A percentile compares a stretch with the other conserved stretches of the same genome.
phyloP scores from a whole-genome alignment of 1,284 basidiomycete species.

The Naganishia albida region DNA sequence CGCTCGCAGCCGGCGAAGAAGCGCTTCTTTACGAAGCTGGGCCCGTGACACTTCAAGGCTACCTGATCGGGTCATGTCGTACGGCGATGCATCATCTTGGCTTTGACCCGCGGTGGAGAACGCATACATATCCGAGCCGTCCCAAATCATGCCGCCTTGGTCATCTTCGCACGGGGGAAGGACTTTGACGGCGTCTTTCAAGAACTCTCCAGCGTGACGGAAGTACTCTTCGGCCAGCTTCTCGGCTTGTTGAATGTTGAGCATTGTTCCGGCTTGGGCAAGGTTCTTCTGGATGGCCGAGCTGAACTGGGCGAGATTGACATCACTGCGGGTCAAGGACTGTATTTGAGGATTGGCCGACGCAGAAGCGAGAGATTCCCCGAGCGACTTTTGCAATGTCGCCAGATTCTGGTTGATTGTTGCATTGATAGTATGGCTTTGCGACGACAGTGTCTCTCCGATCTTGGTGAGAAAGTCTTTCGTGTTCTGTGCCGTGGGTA shows the following conservation, averaged over 20 bases:
- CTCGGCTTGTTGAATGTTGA: slow-evolving; percentile 68
- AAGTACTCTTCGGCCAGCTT: slow-evolving; percentile 69
- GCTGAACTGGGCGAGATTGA: slow-evolving; percentile 41
- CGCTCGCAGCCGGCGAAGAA: slow-evolving; percentile 71
- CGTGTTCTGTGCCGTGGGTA: slow-evolving; percentile 20
- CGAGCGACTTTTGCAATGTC: slow-evolving; percentile 65
- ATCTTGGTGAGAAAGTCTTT: slow-evolving; percentile 31
- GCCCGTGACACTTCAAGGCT: slow-evolving; percentile 50
- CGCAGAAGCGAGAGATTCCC: slow-evolving; percentile 68
- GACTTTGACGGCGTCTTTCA: slow-evolving; percentile 83
- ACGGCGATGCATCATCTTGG: slow-evolving; percentile 8
- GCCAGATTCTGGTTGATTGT: slow-evolving; percentile 59
- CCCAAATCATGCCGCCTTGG: slow-evolving; percentile 61
- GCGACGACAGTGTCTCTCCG: slow-evolving; percentile 19
- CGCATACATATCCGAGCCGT: slow-evolving; percentile 80
- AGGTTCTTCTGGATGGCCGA: slow-evolving; percentile 64
- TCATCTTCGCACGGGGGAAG: slow-evolving; percentile 70
- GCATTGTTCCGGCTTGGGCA: slow-evolving; percentile 36
- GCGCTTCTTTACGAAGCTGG: slow-evolving; percentile 64
- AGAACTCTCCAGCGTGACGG: slow-evolving; percentile 69
- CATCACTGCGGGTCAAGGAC: slow-evolving; percentile 33
- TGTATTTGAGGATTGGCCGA: slow-evolving; percentile 46
- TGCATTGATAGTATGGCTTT: slow-evolving; percentile 52
- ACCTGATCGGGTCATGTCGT: slow-evolving; percentile 36
- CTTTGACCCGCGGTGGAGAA: slow-evolving; percentile 42